Conservation (phyloP, 192 early-diverging fungal genomes). For the Rhizoclosmatium sp. region DNA sequence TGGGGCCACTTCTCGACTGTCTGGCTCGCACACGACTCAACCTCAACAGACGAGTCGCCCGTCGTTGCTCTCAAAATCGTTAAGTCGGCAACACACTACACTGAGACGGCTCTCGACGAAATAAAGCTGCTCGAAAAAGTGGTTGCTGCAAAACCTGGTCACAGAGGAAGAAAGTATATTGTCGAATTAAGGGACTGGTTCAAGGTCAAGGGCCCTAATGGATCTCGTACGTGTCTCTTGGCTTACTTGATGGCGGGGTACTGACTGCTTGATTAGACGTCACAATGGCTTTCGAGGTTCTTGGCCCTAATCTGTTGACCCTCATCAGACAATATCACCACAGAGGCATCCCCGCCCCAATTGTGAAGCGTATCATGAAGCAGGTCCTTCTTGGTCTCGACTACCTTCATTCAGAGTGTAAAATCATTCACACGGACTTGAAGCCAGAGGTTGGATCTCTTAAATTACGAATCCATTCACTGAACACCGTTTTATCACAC, state of each 20-base stretch:
- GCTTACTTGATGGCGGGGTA: neutral
- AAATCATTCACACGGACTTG: constrained; percentile 97
- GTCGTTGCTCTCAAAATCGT: constrained; percentile 97
- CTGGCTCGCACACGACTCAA: constrained; percentile 75
- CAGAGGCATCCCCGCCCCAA: constrained; percentile 81
- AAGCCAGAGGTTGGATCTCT: constrained; percentile 79
- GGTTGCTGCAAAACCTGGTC: constrained; percentile 65
- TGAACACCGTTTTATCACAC: neutral
- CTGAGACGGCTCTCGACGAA: constrained; percentile 95
- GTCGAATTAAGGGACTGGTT: constrained; percentile 94
- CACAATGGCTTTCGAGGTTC: constrained; percentile 97
- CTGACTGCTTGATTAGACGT: constrained; percentile 64
- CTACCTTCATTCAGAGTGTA: constrained; percentile 92
- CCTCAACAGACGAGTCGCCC: constrained; percentile 60
- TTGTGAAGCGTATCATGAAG: constrained; percentile 90
- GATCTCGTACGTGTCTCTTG: constrained; percentile 58
- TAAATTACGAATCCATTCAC: neutral
- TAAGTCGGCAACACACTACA: constrained; percentile 94
- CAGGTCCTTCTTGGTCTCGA: constrained; percentile 93
- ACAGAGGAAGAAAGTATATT: constrained; percentile 71
- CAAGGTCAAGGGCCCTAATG: constrained; percentile 86
- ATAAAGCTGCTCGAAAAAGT: constrained; percentile 91
- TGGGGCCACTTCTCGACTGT: constrained; percentile 99
- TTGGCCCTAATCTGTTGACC: constrained; percentile 93
- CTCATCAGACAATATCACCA: constrained; percentile 85